Conservation (phyloP, 2,329 filamentous ascomycete genomes). For the Chalaropsis ovoidea region DNA sequence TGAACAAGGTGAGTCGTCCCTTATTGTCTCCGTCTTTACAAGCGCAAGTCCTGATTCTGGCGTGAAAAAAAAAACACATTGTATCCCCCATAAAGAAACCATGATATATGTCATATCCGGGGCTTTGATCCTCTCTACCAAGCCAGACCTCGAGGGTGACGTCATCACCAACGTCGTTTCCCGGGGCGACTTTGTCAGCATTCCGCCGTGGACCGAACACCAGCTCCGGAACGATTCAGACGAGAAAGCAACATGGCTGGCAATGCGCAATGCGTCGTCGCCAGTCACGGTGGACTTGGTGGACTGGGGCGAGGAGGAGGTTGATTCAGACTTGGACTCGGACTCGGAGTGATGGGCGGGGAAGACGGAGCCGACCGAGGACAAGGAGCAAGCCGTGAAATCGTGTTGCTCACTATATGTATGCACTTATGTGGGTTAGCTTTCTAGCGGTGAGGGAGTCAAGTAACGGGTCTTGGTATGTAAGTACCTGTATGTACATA, state of each 20-base stretch:
- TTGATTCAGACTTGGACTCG: constrained; percentile 27
- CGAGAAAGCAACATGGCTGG: constrained; percentile 52
- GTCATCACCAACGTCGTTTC: constrained; percentile 46
- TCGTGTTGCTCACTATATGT: not conserved
- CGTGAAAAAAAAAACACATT: constrained; percentile 2
- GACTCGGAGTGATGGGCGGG: not conserved
- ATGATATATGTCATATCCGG: constrained; percentile 58
- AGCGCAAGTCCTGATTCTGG: not conserved
- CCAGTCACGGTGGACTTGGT: constrained; percentile 54
- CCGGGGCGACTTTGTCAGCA: constrained; percentile 58
- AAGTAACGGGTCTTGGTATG: not conserved
- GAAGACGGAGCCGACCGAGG: not conserved
- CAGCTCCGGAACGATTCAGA: constrained; percentile 58
- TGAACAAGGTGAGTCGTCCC: constrained; percentile 45
- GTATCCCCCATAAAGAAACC: constrained; percentile 42
- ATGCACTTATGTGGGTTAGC: not conserved
- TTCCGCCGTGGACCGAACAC: constrained; percentile 61
- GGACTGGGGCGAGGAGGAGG: constrained; percentile 48
- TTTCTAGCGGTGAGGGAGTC: not conserved
- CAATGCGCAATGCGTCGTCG: constrained; percentile 50
- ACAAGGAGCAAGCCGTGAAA: not conserved
- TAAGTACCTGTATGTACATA: too few relatives aligned
- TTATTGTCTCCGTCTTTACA: constrained; percentile 9
- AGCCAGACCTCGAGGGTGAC: constrained; percentile 43
- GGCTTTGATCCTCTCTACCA: constrained; percentile 49